Evolutionary conservation across 495 filamentous ascomycete species (phyloP).

Genomic region (Penicillium fimorum): DNA sequence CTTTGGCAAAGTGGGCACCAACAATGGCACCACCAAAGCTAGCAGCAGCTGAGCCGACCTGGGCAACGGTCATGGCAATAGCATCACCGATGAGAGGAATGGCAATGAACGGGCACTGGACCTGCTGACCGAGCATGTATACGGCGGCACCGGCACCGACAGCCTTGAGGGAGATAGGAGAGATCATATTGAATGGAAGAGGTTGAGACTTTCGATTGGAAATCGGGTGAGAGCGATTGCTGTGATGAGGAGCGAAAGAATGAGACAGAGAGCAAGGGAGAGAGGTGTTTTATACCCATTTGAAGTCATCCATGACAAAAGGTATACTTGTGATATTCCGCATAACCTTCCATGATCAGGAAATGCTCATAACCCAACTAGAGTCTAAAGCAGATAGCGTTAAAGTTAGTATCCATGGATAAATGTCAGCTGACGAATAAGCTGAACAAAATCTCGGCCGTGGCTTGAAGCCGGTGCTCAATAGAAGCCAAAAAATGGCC

Average conservation of each 20-base stretch:
- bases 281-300: neutral
- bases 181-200: neutral
- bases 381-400: neutral
- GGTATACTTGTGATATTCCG: neutral
- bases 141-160: constrained; percentile 1
- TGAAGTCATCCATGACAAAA: neutral
- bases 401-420: neutral
- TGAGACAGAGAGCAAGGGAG: neutral
- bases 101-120: neutral
- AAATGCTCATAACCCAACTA: neutral
- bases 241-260: neutral
- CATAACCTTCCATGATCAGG: neutral
- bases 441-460: neutral
- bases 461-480: neutral
- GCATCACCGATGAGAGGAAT: constrained; percentile 2
- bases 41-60: constrained; percentile 2
- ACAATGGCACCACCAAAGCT: constrained; percentile 2
- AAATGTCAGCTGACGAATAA: neutral
- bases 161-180: constrained; percentile 2
- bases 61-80: constrained; percentile 3
- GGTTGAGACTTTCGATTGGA: neutral
- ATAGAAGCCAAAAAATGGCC: neutral
- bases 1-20: neutral
- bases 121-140: neutral
- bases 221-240: neutral